phyloP scores from a whole-genome alignment of 306 rosid genomes.

The Lathyrus aphaca region DNA sequence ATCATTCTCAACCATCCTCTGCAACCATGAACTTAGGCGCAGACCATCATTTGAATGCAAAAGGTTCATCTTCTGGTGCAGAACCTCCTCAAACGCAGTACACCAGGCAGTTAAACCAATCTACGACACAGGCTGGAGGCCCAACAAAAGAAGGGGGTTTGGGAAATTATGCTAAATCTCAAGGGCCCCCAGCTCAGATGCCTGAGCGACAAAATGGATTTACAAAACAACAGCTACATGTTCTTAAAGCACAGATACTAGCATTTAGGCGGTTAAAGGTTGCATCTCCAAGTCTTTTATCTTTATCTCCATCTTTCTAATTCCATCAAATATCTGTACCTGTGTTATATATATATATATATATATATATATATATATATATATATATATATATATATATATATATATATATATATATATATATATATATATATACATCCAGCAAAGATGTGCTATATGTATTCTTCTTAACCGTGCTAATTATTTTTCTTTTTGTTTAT shows the following conservation, averaged over 20 bases:
- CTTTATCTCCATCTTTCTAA: conserved; percentile 4
- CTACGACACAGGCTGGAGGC: conserved; percentile 63
- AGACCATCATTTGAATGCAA: conserved; percentile 59
- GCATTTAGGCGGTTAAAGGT: conserved; percentile 99
- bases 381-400: too few relatives aligned
- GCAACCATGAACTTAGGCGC: conserved; percentile 57
- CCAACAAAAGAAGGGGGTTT: conserved; percentile 61
- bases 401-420: too few relatives aligned
- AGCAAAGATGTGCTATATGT: conserved; percentile 27
- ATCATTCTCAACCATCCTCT: conserved; percentile 66
- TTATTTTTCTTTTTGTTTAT: conserved; percentile 45
- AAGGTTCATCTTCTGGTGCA: conserved; percentile 54
- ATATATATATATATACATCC: conserved; percentile 11
- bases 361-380: too few relatives aligned
- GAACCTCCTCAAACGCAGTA: conserved; percentile 66
- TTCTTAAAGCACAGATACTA: conserved; percentile 95
- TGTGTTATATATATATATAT: conserved; percentile 13
- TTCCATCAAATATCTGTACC: neutral
- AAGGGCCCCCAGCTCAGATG: conserved; percentile 63
- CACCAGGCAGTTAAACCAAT: conserved; percentile 67
- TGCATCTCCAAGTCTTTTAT: conserved; percentile 33
- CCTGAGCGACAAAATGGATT: conserved; percentile 65
- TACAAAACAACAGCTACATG: conserved; percentile 93
- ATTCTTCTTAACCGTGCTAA: conserved; percentile 37
- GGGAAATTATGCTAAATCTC: conserved; percentile 53